Evolutionary conservation across 2,329 filamentous ascomycete species (phyloP), one percentile per base, ranked within the genome.

Genomic region (Arthrobotrys sphaeroides): DNA sequence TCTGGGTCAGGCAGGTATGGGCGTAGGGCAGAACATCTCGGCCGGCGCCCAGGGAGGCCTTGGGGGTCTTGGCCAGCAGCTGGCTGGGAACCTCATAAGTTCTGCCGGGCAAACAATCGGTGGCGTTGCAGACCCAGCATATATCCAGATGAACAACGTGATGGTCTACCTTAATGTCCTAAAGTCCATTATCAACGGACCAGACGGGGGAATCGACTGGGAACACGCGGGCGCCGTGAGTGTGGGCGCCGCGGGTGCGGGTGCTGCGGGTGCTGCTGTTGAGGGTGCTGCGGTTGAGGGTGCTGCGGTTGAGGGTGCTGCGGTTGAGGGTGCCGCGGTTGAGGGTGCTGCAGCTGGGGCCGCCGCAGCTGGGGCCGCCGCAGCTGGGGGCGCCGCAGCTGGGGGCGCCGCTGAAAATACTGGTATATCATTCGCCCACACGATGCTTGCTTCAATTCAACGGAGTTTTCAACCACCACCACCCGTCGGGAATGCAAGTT

Each of bases 151-250:
- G 1, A 62, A 62, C 13, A 62, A 10, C 9, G n/a, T 49, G 5
- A 62, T 62, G 38, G 24, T 45, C 2, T 62, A 47, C 12, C 31
- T 47, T n/a, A 33, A 62, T 36, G 13, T 47, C 1, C 6, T 62
- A 2, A 45, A 62, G 59, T 33, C 40, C 26, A 36, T 47, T 13
- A 36, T 47, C 3, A 61, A 61, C 22, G 26, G 42, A 13, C 5
- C 40, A 12, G 59, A 47, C n/a, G 59, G 26, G 13, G 26, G 40
- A 2, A 49, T 62, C 16, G 40, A 47, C 40, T 62, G 59, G 59
- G n/a, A n/a, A n/a, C 18, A 22, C 42, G 20, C 20, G n/a, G 6
- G 5, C 2, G 43, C 47, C 18, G 10, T 28, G 22, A n/a, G n/a
- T n/a, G n/a, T n/a, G n/a, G n/a, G n/a, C n/a, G n/a, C n/a, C n/a